Base-by-base conservation (phyloP, 345 rosid genomes). In the Psidium guajava region DNA sequence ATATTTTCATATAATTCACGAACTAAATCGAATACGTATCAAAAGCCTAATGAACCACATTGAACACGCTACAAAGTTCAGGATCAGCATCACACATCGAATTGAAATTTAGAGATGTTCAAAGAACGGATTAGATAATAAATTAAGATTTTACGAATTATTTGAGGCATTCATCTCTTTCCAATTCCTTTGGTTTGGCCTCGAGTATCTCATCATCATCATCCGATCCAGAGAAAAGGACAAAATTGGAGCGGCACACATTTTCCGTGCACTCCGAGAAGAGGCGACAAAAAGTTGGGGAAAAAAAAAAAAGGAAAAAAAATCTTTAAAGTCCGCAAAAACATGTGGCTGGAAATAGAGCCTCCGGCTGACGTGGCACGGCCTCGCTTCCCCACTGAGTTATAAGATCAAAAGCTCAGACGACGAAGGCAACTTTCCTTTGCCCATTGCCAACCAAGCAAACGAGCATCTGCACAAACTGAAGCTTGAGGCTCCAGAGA, bases 321-420 rank as follows among this genome's bases (percentile, higher is more conserved):
- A 93, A 91, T 90, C 91, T 87, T 87, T 82, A 36, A 90, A 90
- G 94, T 93, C 96, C 98, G 92, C 96, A 92, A 80, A 89, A 94
- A 92, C 95, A 88, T 95, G 98, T 96, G 99, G 99, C 97, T 93
- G 92, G 92, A 91, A 94, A 96, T 92, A 36, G 42, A 91, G 88
- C 81, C n/a, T n/a, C 74, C 81, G 44, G 91, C 95, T 93, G 94
- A 94, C 93, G 93, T 95, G 99, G 92, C 93, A 80, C 93, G 90
- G 86, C 91, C 89, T 9, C 51, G 36, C 51, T 11, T 10, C 89
- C 90, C 89, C 87, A 40, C 91, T 90, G 90, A 91, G 58, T 22
- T 55, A 21, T 55, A 55, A 55, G 94, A 93, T 96, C 96, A 89
- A 92, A 91, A 92, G 64, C 93, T 82, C 80, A 54, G 88, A 89